phyloP scores from a whole-genome alignment of 257 asterid genomes.

The Pogostemon cablin region DNA sequence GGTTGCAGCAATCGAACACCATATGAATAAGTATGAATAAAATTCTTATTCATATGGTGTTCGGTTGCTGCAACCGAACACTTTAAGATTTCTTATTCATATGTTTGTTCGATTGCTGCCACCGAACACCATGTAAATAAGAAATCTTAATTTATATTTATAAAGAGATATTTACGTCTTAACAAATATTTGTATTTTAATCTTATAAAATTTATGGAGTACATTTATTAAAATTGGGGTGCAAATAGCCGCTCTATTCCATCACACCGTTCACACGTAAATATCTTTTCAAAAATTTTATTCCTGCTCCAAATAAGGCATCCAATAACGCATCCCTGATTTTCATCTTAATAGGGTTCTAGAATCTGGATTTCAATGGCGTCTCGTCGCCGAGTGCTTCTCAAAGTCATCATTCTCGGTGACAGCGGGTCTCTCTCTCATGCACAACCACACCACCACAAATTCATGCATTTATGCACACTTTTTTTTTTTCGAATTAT shows the following conservation, averaged over 20 bases:
- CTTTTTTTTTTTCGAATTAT: neutral
- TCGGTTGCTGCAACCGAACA: too few species aligned
- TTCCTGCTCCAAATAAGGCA: neutral
- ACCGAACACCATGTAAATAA: too few species aligned
- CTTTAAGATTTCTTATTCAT: too few species aligned
- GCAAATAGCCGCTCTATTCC: neutral
- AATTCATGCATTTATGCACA: neutral
- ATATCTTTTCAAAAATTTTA: neutral
- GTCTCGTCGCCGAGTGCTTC: constrained; percentile 51
- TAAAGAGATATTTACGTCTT: too few species aligned
- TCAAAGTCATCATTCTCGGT: constrained; percentile 56
- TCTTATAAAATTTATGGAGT: too few species aligned
- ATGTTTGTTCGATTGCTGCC: too few species aligned
- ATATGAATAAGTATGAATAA: too few species aligned
- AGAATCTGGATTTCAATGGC: constrained; percentile 39
- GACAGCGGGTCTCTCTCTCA: constrained; percentile 48
- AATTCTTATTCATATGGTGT: too few species aligned
- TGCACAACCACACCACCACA: constrained; percentile 1
- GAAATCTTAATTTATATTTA: too few species aligned
- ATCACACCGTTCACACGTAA: neutral
- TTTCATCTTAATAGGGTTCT: constrained; percentile 19
- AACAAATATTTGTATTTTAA: too few species aligned
- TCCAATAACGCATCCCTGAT: neutral
- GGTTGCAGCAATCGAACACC: too few species aligned
- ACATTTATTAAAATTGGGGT: too few species aligned